phyloP scores from a whole-genome alignment of 495 filamentous ascomycete genomes.

The Penicillium fimorum region DNA sequence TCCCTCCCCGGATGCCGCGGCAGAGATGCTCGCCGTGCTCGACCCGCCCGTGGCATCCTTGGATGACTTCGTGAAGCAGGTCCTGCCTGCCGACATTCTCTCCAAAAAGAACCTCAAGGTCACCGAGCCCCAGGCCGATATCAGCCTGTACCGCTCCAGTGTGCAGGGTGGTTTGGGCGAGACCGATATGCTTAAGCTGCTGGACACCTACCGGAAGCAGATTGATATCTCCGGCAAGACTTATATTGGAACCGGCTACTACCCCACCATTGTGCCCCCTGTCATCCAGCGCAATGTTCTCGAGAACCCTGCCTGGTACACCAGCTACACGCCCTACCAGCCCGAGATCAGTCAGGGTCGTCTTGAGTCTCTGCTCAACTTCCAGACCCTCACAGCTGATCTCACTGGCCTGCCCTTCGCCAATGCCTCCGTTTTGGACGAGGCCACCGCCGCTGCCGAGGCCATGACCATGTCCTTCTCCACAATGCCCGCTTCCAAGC shows the following conservation, averaged over 20 bases:
- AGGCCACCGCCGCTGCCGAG: slow-evolving; percentile 92
- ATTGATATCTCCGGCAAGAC: slow-evolving; percentile 56
- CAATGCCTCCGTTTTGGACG: slow-evolving; percentile 92
- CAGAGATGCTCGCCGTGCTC: slow-evolving; percentile 78
- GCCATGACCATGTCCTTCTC: slow-evolving; percentile 95
- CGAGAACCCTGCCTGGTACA: slow-evolving; percentile 97
- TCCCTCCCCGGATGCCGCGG: slow-evolving; percentile 67
- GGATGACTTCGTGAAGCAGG: slow-evolving; percentile 87
- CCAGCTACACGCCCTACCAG: slow-evolving; percentile 97
- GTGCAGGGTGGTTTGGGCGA: slow-evolving; percentile 62
- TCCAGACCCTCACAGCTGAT: slow-evolving; percentile 91
- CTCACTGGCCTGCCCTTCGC: slow-evolving; percentile 85
- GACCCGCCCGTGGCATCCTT: slow-evolving; percentile 71
- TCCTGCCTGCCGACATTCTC: slow-evolving; percentile 81
- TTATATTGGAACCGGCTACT: slow-evolving; percentile 88
- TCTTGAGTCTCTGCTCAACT: slow-evolving; percentile 91
- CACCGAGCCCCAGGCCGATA: slow-evolving; percentile 37
- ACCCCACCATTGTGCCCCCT: slow-evolving; percentile 78
- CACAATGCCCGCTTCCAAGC: slow-evolving; percentile 65
- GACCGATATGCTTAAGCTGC: slow-evolving; percentile 61
- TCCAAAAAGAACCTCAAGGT: slow-evolving; percentile 57
- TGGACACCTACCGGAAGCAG: slow-evolving; percentile 62
- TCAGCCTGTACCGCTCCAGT: slow-evolving; percentile 41
- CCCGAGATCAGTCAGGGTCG: slow-evolving; percentile 97
- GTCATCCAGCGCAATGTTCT: slow-evolving; percentile 95